Evolutionary conservation across 495 filamentous ascomycete genomes (phyloP).

Genomic region (Aspergillus mulundensis): DNA sequence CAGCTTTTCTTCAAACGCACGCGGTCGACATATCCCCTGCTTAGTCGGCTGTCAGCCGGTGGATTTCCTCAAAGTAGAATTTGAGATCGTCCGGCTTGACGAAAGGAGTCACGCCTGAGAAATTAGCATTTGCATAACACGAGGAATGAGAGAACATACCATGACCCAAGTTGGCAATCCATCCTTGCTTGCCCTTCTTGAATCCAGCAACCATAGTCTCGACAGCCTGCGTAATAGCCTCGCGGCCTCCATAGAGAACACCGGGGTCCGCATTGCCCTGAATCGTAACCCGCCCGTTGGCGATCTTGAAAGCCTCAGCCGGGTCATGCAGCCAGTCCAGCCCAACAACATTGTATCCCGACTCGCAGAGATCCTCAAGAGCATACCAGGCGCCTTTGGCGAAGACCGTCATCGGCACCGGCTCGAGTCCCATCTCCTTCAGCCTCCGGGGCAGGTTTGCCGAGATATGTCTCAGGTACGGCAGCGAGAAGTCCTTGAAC

Average conservation of each 20-base stretch:
- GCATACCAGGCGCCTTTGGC: slow-evolving; percentile 99
- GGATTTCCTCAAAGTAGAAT: slow-evolving; percentile 92
- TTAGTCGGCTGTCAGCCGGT: slow-evolving; percentile 49
- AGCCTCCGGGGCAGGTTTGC: slow-evolving; percentile 68
- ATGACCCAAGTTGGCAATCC: slow-evolving; percentile 85
- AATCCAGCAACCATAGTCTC: slow-evolving; percentile 85
- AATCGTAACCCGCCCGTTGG: slow-evolving; percentile 70
- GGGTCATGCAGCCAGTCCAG: slow-evolving; percentile 95
- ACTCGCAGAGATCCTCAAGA: slow-evolving; percentile 77
- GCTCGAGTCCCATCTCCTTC: slow-evolving; percentile 65
- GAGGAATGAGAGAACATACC: slow-evolving; percentile 47
- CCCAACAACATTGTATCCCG: slow-evolving; percentile 89
- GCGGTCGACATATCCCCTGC: not conserved
- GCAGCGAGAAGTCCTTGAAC: slow-evolving; percentile 79
- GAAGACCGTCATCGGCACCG: slow-evolving; percentile 97
- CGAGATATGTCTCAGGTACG: slow-evolving; percentile 82
- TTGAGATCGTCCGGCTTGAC: slow-evolving; percentile 88
- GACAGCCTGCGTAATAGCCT: slow-evolving; percentile 73
- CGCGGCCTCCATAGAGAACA: slow-evolving; percentile 77
- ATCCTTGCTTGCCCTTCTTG: slow-evolving; percentile 79
- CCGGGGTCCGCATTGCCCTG: slow-evolving; percentile 97
- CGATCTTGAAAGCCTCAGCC: slow-evolving; percentile 71
- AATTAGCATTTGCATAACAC: slow-evolving; percentile 16
- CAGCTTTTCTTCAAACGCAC: not conserved
- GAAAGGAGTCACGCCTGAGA: slow-evolving; percentile 78